Conservation (phyloP, 768 basidiomycete species). For the Aureoboletus auriporus region DNA sequence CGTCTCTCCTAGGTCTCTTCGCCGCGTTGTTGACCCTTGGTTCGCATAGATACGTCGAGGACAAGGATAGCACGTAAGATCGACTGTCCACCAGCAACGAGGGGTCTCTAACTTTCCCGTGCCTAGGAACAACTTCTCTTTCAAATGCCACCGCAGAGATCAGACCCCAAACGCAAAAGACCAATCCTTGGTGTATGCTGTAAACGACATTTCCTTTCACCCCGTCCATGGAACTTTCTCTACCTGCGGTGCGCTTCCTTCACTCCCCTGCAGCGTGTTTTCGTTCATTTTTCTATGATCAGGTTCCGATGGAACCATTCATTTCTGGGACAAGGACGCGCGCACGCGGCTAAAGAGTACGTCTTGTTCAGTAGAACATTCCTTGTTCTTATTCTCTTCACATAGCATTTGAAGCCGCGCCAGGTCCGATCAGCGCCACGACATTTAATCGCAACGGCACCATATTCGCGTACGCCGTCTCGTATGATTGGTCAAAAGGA, state of each 20-base stretch:
- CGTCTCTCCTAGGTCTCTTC: constrained; percentile 30
- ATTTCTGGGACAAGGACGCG: constrained; percentile 94
- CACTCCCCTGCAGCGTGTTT: constrained; percentile 19
- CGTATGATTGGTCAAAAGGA: constrained; percentile 94
- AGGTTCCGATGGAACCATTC: constrained; percentile 84
- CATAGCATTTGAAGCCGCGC: constrained; percentile 66
- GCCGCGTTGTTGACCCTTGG: not conserved
- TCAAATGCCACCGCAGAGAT: constrained; percentile 77
- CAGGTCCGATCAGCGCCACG: constrained; percentile 75
- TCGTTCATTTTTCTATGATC: constrained; percentile 6
- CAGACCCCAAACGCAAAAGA: constrained; percentile 52
- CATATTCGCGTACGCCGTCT: constrained; percentile 89
- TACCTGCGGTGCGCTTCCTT: constrained; percentile 55
- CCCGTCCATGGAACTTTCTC: constrained; percentile 82
- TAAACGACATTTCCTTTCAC: constrained; percentile 86
- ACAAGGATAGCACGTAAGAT: constrained; percentile 68
- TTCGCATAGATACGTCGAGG: constrained; percentile 70
- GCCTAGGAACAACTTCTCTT: constrained; percentile 75
- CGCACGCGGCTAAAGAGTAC: constrained; percentile 88
- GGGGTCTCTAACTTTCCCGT: not conserved
- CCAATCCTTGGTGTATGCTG: constrained; percentile 70
- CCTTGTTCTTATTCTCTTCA: constrained; percentile 1
- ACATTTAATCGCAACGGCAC: constrained; percentile 85
- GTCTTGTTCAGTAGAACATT: not conserved
- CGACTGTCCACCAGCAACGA: too few relatives aligned